Evolutionary conservation across 768 basidiomycete genomes (phyloP).

Genomic region (Leccinum subtestaceum): DNA sequence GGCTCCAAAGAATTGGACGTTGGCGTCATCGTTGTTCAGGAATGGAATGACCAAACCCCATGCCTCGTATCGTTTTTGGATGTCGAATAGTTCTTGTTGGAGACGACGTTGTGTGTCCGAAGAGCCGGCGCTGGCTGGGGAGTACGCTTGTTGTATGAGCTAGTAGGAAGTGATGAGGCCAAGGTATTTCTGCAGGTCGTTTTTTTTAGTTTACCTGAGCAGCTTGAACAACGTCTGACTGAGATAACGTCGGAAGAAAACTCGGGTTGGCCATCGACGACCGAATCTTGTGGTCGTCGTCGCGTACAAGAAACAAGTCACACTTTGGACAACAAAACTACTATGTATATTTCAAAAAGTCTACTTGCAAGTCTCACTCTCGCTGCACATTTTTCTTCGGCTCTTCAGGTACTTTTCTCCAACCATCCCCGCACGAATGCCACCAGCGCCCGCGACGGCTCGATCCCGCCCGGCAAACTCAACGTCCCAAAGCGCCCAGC

Average conservation of each 20-base stretch:
- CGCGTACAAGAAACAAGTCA: no score
- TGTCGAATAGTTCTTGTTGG: constrained; percentile 72
- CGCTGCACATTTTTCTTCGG: no score
- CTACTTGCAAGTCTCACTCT: no score
- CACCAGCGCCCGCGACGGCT: constrained; percentile 31
- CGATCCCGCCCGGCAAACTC: constrained; percentile 10
- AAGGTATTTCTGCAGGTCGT: constrained; percentile 3
- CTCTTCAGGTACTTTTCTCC: no score
- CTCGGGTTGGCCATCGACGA: constrained; percentile 22
- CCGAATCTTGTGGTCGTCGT: no score
- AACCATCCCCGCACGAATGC: constrained; percentile 2
- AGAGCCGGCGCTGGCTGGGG: constrained; percentile 47
- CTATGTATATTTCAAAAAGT: no score
- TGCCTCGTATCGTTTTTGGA: constrained; percentile 73
- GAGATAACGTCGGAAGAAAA: constrained; percentile 54
- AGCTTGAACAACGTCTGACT: constrained; percentile 54
- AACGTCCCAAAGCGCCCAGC: constrained; percentile 13
- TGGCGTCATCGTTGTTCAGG: constrained; percentile 65
- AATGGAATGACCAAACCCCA: constrained; percentile 85
- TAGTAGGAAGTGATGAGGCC: constrained; percentile 27
- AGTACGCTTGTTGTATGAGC: constrained; percentile 70
- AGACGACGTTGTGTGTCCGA: constrained; percentile 60
- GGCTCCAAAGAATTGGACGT: constrained; percentile 93
- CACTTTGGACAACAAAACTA: no score
- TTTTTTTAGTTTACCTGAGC: constrained; percentile 48